Evolutionary conservation across 257 asterid genomes (phyloP), one percentile per base, ranked within the genome.

Genomic region (Verbascum thapsus): DNA sequence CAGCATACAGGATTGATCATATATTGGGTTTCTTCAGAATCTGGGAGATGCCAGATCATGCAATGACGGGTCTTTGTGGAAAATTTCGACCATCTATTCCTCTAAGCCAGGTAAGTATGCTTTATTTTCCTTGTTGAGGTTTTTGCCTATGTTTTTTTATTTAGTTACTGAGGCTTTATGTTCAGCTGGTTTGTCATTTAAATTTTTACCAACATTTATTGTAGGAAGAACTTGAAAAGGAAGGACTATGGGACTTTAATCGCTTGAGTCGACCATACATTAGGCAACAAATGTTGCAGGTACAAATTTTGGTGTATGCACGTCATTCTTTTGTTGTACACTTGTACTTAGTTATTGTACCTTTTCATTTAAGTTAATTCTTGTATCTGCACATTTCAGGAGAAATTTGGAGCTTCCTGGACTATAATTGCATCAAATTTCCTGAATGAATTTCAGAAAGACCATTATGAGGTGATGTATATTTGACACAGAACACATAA

Each of bases 21-120:
- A 86, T 91, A 51, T 76, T 91, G 70, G 98, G 98, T 44, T 88
- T 91, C 81, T 91, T 91, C 67, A 77, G 98, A 79, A 91, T 91
- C 74, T 88, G 98, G 98, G 98, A 92, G 82, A 96, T 92, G 63
- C 99, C 96, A 1, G 99, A 85, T 70, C 96, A 92, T 79, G 85
- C 99, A 48, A 53, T 81, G 80, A 92, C 97, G n/a, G 99, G 97
- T 58, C 95, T 89, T 12, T 90, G 97, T 72, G 97, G 97, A 61
- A 92, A 92, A 67, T 92, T 92, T 42, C 85, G 99, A 45, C 99
- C 99, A 40, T 92, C 99, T 12, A 85, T 92, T 34, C 90, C 99
- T 67, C 76, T 92, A 18, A 89, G 96, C 78, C 95, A 89, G 84
- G 98, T 82, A 68, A 5, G 20, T 45, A 13, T 26, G 32, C 42